Base-by-base conservation (phyloP, 139 green algal species). In the Tetradesmus obliquus region DNA sequence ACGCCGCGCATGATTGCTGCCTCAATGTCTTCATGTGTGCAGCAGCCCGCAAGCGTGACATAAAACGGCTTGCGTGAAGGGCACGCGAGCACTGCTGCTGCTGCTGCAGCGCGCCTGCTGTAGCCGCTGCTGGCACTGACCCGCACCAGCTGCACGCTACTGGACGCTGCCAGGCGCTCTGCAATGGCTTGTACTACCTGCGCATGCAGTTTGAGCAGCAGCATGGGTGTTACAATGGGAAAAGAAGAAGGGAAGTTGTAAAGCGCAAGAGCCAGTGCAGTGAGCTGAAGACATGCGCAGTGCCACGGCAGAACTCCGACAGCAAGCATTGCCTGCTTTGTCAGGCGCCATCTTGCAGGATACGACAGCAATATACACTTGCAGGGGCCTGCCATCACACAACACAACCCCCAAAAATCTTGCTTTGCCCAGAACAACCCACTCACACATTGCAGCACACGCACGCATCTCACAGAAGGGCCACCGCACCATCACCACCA, bases 111-210 rank as follows among this genome's bases (percentile, higher is more conserved):
- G 2, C 76, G 53, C 22, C 71, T 69, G 86, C 69, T 84, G 71
- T 71, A 84, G 3, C 86, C 86, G 54, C 71, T 90, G 69, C 86
- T 57, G 60, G 71, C 86, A 12, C 54, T 82, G 45, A 90, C 13
- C 6, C 55, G 51, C 20, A 90, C 20, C 19, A 90, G 69, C 51
- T 90, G 76, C 55, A 71, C 58, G 3, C 69, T 53, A 32, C 53
- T 60, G 24, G 24, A 12, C 1, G 13, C 85, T 62, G 85, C 53
- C 66, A 89, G 1, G 15, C 85, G 85, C 60, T 81, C 62, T 6
- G 85, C 62, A 22, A 89, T 82, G 17, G 85, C 62, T 66, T 6
- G 9, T 8, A 89, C 62, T 53, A 89, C 85, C 84, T 88, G 84
- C 58, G 79, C 2, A 87, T 7, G 55, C 55, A 51, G 3, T 9